Evolutionary conservation across 192 early-diverging fungal species (phyloP), one percentile per base, ranked within the genome.

Genomic region (Coemansia sp.): DNA sequence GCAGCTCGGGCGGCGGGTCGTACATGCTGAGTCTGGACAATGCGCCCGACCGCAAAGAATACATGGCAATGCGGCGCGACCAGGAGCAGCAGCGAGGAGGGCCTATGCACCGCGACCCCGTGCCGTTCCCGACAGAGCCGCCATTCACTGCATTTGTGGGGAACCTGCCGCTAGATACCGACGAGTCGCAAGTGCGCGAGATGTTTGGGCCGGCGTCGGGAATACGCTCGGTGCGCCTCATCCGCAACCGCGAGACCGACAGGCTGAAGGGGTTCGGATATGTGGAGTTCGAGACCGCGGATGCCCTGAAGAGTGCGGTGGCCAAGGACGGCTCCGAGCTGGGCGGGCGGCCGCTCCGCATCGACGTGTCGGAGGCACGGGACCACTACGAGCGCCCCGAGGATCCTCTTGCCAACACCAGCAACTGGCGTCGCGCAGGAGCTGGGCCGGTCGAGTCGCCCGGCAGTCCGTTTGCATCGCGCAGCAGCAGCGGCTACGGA

Each of bases 211-310:
- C 79, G n/a, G n/a, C n/a, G 22, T 33, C 89, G 86, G 87, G 62
- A 37, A 81, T 81, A 23, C 42, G 92, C 89, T 87, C 84, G 22
- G 85, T 97, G 50, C 87, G 94, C 31, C 84, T 99, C 61, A 79
- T 94, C 57, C 85, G 84, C 58, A 93, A 96, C 75, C 87, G 78
- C 50, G 88, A 89, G 25, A 84, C 73, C 53, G 90, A 88, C 37
- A 86, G 85, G 73, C 87, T 89, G 47, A 94, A 95, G 70, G 97
- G 97, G 33, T 98, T 91, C 67, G 95, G 94, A 22, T 99, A 98
- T 79, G 89, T 94, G 53, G 94, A 97, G 84, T 99, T 99, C 71
- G 87, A 89, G 22, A 87, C 88, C 50, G 57, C 89, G 20, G 93
- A 96, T 22, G 89, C 86, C 34, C 85, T 98, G 61, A 89, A 84